Percentiles rank a stretch among this genome's conserved stretches.
Evolutionary conservation across 169 alveolate genomes (phyloP).

Genomic region (Plasmodium malariae): DNA sequence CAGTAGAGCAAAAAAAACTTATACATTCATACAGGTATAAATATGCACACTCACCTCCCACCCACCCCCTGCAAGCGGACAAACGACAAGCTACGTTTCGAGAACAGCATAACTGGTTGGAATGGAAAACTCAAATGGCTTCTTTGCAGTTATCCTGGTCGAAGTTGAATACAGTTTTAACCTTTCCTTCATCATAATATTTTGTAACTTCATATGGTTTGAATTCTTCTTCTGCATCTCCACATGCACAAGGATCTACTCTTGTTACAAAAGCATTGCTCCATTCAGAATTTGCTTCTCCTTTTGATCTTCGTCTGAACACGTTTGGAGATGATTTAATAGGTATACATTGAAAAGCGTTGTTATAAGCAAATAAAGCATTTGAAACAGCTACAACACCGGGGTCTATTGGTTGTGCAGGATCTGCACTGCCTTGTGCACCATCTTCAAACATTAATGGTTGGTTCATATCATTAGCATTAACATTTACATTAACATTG

Average conservation of each 20-base stretch:
- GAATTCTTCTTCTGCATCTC: constrained; percentile 76
- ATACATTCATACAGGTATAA: background rate
- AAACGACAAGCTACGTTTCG: too few species aligned
- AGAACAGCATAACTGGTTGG: too few species aligned
- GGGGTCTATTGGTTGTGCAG: constrained; percentile 78
- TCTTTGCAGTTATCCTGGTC: constrained; percentile 42
- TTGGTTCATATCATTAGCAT: background rate
- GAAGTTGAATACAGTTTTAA: constrained; percentile 78
- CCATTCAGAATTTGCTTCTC: constrained; percentile 89
- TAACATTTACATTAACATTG: background rate
- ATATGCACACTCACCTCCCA: background rate
- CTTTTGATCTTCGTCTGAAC: constrained; percentile 83
- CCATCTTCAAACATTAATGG: constrained; percentile 60
- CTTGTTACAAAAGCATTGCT: constrained; percentile 86
- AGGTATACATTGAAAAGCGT: constrained; percentile 80
- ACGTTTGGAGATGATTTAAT: constrained; percentile 78
- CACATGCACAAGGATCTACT: constrained; percentile 81
- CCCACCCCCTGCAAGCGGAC: too few species aligned
- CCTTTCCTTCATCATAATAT: constrained; percentile 72
- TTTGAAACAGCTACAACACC: constrained; percentile 83
- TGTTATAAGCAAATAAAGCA: constrained; percentile 78
- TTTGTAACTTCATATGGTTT: constrained; percentile 81
- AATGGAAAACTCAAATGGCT: constrained; percentile 79
- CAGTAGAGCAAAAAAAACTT: too few species aligned
- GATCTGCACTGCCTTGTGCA: constrained; percentile 56